These are phyloP conservation scores for Prunus fruticosa DNA, from an alignment of 306 rosid genomes.

Conservation along the genomic window DNA sequence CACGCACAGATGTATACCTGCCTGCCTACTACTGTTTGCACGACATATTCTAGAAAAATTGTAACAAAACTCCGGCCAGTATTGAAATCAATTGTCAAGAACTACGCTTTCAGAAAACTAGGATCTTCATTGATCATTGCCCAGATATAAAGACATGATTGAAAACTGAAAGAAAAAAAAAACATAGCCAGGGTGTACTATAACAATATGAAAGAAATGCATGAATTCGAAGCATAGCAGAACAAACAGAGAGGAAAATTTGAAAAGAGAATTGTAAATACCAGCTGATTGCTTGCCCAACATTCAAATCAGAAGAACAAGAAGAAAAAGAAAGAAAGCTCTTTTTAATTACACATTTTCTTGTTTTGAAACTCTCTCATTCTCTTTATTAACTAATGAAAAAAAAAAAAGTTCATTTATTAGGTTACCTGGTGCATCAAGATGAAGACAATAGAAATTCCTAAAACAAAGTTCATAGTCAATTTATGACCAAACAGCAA, in stretches of 20 bases:
- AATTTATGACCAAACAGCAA: conserved; percentile 84
- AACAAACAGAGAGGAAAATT: not conserved
- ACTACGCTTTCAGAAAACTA: too few species aligned
- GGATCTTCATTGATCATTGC: too few species aligned
- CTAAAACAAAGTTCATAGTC: conserved; percentile 85
- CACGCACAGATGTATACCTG: too few species aligned
- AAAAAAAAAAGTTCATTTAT: not conserved
- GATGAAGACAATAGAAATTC: conserved; percentile 96
- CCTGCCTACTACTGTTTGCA: too few species aligned
- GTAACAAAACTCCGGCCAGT: too few species aligned
- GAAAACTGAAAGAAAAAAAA: too few species aligned
- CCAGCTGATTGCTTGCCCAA: conserved; percentile 91
- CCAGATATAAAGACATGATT: too few species aligned
- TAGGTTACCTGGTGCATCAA: conserved; percentile 93
- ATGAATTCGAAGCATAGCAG: not conserved
- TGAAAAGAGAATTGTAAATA: conserved; percentile 25
- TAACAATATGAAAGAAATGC: too few species aligned
- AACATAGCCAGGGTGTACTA: too few species aligned
- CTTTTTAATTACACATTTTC: not conserved
- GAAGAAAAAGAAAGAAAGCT: not conserved
- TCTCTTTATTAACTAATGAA: not conserved
- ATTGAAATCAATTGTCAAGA: too few species aligned
- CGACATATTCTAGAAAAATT: too few species aligned
- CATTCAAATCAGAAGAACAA: conserved; percentile 37
- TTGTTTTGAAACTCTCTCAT: conserved; percentile 8